Evolutionary conservation across 2,329 filamentous ascomycete species (phyloP).

Genomic region (Talaromyces sp.): DNA sequence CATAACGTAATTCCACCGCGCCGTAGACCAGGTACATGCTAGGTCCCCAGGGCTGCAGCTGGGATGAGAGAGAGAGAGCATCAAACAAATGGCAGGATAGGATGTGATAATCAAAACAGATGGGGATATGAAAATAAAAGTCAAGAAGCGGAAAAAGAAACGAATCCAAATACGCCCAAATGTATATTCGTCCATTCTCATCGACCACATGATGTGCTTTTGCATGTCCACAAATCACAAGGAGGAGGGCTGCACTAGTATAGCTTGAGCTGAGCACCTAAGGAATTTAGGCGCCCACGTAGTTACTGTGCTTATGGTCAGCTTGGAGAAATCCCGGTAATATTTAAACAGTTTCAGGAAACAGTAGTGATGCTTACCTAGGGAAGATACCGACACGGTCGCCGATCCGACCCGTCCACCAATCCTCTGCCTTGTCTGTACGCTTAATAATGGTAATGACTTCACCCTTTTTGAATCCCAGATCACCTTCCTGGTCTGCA

Average conservation of each 20-base stretch:
- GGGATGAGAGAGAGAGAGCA: constrained; percentile 22
- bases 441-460: constrained; percentile 92
- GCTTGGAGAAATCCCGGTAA: not conserved
- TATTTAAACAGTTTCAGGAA: too few relatives aligned
- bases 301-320: constrained; percentile 33
- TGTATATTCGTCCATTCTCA: constrained; percentile 19
- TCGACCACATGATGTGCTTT: constrained; percentile 6
- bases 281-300: constrained; percentile 36
- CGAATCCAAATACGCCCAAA: constrained; percentile 20
- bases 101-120: constrained; percentile 8
- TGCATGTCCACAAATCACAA: constrained; percentile 11
- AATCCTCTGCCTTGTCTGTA: constrained; percentile 91
- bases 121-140: constrained; percentile 11
- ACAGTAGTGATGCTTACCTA: constrained; percentile 55
- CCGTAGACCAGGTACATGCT: not conserved
- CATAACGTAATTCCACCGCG: constrained; percentile 3
- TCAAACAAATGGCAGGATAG: constrained; percentile 10
- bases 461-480: constrained; percentile 97
- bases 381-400: constrained; percentile 89
- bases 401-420: constrained; percentile 95
- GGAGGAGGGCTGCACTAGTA: constrained; percentile 13
- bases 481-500: constrained; percentile 85
- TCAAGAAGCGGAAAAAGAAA: constrained; percentile 10
- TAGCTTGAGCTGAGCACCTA: constrained; percentile 1
- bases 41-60: constrained; percentile 3